Evolutionary conservation across 192 early-diverging fungal genomes (phyloP), one percentile per base, ranked within the genome.

Genomic region (Thamnidium elegans): DNA sequence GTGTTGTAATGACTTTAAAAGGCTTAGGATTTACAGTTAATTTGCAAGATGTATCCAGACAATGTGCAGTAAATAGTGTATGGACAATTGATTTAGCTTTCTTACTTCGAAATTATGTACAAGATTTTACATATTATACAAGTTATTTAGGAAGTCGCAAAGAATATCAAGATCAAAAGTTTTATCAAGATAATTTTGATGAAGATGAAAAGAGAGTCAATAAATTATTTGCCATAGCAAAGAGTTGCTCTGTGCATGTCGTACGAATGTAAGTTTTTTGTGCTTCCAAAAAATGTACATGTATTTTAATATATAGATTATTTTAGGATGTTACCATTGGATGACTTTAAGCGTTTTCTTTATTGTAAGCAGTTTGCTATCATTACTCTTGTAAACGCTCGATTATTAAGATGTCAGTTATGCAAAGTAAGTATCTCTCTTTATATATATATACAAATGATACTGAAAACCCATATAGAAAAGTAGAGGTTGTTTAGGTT

Each of bases 41-140:
- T 8, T 71, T 88, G 23, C 63, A 78, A 13, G 81, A 86, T 53
- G 75, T 92, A 30, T 66, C 74, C 8, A 61, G 77, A 30, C 82
- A 87, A 46, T 84, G 80, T 30, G 66, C 78, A 34, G 74, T 77
- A 26, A 78, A 85, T n/a, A 89, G 88, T 3, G 76, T 93, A 1
- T 96, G 94, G 94, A 94, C 94, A 7, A 92, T 96, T 45, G 92
- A 96, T 75, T 73, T 96, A 59, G 92, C 86, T 0, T 92, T 89
- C 62, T 62, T 94, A 17, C 75, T 96, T 31, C 75, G 81, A 55
- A 79, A 84, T 43, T 90, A 84, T 72, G 77, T 88, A 52, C 78
- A 84, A 4, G 93, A 96, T 78, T 96, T 96, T 73, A 94, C 92
- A 1, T 94, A 92, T 68, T 96, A 96, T 72, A 96, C 94, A 7